These are phyloP conservation scores for Pseudogymnoascus sp. DNA, from an alignment of 2,329 filamentous ascomycete genomes.

Conservation along the genomic window DNA sequence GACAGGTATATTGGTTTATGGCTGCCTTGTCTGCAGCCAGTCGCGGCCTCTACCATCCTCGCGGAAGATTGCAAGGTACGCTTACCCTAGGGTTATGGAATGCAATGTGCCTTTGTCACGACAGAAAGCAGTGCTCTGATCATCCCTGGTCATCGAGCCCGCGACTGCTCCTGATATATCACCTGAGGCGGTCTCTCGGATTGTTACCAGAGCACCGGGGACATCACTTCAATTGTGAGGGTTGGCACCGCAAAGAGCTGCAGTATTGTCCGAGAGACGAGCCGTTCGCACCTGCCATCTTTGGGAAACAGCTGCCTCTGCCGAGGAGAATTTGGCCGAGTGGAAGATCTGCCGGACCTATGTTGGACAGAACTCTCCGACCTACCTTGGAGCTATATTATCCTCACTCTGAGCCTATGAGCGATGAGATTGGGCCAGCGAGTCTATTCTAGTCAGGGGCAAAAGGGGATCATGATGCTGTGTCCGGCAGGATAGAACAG, in stretches of 20 bases:
- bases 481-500: not conserved
- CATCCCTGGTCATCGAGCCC: not conserved
- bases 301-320: not conserved
- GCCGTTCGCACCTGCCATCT: not conserved
- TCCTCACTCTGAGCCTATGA: not conserved
- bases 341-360: not conserved
- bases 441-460: conserved; percentile 2
- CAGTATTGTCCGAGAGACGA: conserved; percentile 8
- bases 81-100: not conserved
- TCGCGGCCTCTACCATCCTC: not conserved
- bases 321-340: not conserved
- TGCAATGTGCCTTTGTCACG: not conserved
- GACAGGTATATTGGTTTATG: not conserved
- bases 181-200: not conserved
- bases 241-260: not conserved
- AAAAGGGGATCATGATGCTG: not conserved
- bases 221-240: not conserved
- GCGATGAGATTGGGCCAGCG: not conserved
- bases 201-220: not conserved
- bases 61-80: not conserved
- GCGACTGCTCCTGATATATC: not conserved
- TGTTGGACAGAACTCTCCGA: not conserved
- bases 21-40: not conserved
- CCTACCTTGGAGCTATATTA: not conserved
- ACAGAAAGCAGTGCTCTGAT: not conserved